Evolutionary conservation across 2,329 filamentous ascomycete species (phyloP), one percentile per base, ranked within the genome.

Genomic region (Colletotrichum sp.): DNA sequence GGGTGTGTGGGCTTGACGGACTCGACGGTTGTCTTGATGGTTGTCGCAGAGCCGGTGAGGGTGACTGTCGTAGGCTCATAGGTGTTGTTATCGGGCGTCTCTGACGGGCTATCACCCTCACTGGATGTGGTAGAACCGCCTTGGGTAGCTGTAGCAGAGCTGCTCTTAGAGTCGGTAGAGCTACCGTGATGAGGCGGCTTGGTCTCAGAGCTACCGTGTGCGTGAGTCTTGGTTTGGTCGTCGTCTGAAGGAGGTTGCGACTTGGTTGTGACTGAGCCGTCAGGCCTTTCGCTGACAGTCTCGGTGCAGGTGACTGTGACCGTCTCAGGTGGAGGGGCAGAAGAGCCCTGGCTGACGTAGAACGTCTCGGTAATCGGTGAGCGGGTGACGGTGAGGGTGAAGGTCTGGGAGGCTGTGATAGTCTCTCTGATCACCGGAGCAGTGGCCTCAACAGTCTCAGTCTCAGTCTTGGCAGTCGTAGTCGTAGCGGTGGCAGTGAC

Each of bases 381-480:
- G 24, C 16, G 72, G 16, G 67, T 76, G 39, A 72, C 12, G 6
- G 72, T 75, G 12, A 76, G 43, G 7, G 75, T 63, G 18, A 71
- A 78, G 7, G 77, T 78, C 13, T 77, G 68, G n/a, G 78, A 68
- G 21, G 80, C 77, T 55, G 80, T 80, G 28, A 81, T 74, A 7
- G 78, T 78, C 8, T 81, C 75, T 18, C 26, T 73, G 43, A 18
- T 65, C 8, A 69, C 48, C 7, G 65, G 65, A 9, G 59, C 28
- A 79, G 74, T 63, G 48, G 80, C 75, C 18, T 80, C 80, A n/a
- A 82, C 70, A 12, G 77, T 82, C 34, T 79, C 69, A 7, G 78
- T 82, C 34, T 79, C 69, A 7, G 78, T 81, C 32, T 75, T 48
- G 26, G 68, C 70, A 9, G 78, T 80, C 12, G 78, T 70, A 10